A percentile compares a stretch with the other conserved stretches of the same genome.
Conservation (phyloP, 2,329 filamentous ascomycete species). For the Colletotrichum orchidophilum region DNA sequence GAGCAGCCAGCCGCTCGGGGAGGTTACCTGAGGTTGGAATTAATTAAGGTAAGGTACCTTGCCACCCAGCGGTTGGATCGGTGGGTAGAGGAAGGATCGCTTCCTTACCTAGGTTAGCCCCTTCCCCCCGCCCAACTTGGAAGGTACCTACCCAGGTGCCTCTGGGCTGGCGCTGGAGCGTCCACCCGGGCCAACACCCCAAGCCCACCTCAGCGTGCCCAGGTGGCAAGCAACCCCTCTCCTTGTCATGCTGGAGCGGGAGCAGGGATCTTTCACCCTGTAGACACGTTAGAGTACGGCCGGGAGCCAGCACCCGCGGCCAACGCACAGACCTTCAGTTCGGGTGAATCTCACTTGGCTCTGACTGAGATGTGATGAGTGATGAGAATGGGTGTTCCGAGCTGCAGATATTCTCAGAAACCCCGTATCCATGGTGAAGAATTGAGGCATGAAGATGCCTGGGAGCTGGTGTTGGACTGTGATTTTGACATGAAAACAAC, state of each 20-base stretch:
- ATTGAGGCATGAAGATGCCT: neutral
- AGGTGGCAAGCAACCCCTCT: neutral
- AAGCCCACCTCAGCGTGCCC: neutral
- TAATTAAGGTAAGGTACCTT: too few relatives aligned
- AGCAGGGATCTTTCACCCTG: slow-evolving; percentile 12
- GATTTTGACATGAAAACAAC: neutral
- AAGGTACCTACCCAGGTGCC: neutral
- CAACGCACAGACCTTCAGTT: slow-evolving; percentile 23
- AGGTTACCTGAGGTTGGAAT: neutral
- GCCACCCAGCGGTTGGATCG: neutral
- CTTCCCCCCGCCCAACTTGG: neutral
- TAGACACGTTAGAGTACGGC: neutral
- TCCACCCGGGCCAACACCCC: neutral
- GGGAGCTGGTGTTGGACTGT: neutral
- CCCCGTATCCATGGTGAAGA: neutral
- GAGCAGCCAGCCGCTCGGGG: neutral
- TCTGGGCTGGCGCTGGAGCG: too few relatives aligned
- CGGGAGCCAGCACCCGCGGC: neutral
- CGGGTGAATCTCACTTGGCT: neutral
- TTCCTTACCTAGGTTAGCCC: neutral
- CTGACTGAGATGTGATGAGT: neutral
- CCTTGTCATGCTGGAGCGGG: slow-evolving; percentile 17
- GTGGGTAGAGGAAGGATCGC: neutral
- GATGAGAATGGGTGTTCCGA: neutral
- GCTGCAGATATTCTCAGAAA: neutral